A percentile compares a stretch with the other conserved stretches of the same genome.
phyloP scores from a whole-genome alignment of 257 asterid species.

The Lantana camara region DNA sequence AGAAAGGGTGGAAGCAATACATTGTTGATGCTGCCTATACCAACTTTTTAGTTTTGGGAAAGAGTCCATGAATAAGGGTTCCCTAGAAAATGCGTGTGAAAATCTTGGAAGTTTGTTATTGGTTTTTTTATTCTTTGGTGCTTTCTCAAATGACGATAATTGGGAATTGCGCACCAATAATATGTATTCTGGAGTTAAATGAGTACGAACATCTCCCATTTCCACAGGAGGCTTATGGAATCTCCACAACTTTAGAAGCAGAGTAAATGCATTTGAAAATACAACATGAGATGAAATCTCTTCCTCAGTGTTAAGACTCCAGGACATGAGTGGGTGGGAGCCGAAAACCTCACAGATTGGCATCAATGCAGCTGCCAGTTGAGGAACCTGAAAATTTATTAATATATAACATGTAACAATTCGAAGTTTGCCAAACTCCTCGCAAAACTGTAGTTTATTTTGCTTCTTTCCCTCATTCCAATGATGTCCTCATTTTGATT shows the following conservation, averaged over 20 bases:
- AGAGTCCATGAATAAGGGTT: conserved; percentile 74
- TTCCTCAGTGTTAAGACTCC: conserved; percentile 78
- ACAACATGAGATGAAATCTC: conserved; percentile 76
- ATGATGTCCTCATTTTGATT: too few relatives aligned
- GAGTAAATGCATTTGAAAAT: conserved; percentile 91
- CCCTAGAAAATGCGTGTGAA: conserved; percentile 52
- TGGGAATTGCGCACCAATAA: conserved; percentile 75
- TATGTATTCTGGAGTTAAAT: conserved; percentile 80
- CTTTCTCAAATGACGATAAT: conserved; percentile 52
- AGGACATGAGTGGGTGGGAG: conserved; percentile 77
- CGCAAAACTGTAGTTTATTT: too few relatives aligned
- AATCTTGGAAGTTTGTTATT: conserved; percentile 53
- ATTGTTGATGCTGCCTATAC: conserved; percentile 89
- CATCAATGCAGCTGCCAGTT: conserved; percentile 95
- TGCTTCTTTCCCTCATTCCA: neutral
- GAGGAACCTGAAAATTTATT: conserved; percentile 96
- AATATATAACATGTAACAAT: too few relatives aligned
- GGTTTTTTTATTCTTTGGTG: conserved; percentile 47
- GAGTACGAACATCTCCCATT: conserved; percentile 67
- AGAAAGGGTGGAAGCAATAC: conserved; percentile 81
- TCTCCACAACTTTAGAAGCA: conserved; percentile 92
- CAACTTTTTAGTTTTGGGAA: conserved; percentile 90
- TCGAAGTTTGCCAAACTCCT: too few relatives aligned
- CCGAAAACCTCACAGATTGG: conserved; percentile 96
- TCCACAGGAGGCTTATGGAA: conserved; percentile 91